A percentile compares a stretch with the other conserved stretches of the same genome.
phyloP scores from a whole-genome alignment of 192 early-diverging fungal genomes.

The Backusella parvicylindrica region DNA sequence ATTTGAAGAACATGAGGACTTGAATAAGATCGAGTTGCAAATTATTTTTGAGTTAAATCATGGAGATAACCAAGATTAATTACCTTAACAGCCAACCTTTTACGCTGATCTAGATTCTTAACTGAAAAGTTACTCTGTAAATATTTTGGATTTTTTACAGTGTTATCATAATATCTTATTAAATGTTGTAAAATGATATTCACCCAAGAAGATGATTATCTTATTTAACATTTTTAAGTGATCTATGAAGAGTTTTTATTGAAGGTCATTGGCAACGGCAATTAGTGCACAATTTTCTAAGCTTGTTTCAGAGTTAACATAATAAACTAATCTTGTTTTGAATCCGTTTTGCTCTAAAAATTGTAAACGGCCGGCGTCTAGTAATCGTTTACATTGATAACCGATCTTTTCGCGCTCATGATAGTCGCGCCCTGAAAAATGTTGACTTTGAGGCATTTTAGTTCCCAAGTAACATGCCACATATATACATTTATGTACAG shows the following conservation, averaged over 20 bases:
- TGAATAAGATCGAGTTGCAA: background rate
- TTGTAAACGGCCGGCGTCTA: conserved; percentile 68
- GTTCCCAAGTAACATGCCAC: background rate
- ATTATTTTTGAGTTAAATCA: background rate
- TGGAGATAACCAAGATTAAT: background rate
- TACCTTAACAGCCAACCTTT: background rate
- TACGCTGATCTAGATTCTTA: background rate
- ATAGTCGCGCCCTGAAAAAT: conserved; percentile 70
- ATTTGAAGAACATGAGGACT: background rate
- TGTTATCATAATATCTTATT: no score
- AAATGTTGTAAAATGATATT: no score
- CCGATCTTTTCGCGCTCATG: conserved; percentile 63
- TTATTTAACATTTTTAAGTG: background rate
- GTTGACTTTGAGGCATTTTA: conserved; percentile 32
- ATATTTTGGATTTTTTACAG: no score
- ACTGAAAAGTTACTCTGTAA: background rate
- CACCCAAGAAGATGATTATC: background rate
- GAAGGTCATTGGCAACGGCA: conserved; percentile 33
- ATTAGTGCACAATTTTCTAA: conserved; percentile 78
- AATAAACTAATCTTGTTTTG: conserved; percentile 70
- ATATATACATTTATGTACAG: background rate
- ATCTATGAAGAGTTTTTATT: background rate
- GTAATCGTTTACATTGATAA: conserved; percentile 68
- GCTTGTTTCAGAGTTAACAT: conserved; percentile 56
- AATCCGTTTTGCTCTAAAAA: conserved; percentile 59